phyloP scores from a whole-genome alignment of 1,284 basidiomycete species.

The Tilletia indica region DNA sequence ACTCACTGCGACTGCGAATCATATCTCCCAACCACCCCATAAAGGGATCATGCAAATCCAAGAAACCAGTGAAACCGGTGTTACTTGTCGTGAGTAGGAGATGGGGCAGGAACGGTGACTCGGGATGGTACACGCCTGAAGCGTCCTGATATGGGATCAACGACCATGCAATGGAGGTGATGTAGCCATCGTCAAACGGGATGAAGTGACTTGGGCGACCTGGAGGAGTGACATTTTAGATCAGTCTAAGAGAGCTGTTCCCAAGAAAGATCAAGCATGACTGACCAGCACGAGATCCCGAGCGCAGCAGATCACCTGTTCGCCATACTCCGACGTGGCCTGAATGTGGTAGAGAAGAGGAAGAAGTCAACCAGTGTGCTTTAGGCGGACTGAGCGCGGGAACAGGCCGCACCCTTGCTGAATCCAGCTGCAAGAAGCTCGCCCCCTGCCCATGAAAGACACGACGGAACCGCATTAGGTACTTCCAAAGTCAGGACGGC shows the following conservation, averaged over 20 bases:
- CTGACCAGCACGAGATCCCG: neutral
- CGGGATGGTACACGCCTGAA: neutral
- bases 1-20: neutral
- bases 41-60: conserved; percentile 6
- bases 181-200: neutral
- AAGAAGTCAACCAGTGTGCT: neutral
- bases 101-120: neutral
- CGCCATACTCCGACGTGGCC: conserved; percentile 10
- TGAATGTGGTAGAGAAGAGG: neutral
- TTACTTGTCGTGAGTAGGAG: neutral
- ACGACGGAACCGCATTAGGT: neutral
- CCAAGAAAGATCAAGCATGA: neutral
- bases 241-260: no score
- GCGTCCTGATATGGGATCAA: neutral
- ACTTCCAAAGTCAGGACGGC: neutral
- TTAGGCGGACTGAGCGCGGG: neutral
- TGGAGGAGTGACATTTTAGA: neutral
- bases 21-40: neutral
- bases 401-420: neutral
- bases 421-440: conserved; percentile 3
- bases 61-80: neutral
- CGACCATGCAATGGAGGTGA: conserved; percentile 1
- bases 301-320: conserved; percentile 3
- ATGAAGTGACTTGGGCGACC: neutral
- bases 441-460: conserved; percentile 9